phyloP scores from a whole-genome alignment of 176 grass and related monocot genomes.

The Eragrostis curvula region DNA sequence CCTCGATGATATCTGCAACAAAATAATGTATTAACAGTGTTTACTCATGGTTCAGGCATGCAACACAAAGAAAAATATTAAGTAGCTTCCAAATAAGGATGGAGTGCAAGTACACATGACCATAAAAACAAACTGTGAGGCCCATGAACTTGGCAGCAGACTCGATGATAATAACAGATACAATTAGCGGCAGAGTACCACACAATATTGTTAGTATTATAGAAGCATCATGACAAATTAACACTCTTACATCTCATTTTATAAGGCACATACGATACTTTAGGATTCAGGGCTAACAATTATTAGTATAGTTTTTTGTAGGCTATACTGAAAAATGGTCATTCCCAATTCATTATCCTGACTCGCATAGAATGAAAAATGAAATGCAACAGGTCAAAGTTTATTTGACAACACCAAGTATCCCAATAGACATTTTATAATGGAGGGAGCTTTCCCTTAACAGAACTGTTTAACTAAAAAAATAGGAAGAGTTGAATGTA shows the following conservation, averaged over 20 bases:
- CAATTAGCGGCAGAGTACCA: not conserved
- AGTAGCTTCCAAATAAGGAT: constrained; percentile 11
- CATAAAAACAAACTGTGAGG: not conserved
- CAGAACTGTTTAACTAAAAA: not conserved
- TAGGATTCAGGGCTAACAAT: not conserved
- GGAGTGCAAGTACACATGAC: not conserved
- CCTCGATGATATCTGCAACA: constrained; percentile 81
- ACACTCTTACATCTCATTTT: not conserved
- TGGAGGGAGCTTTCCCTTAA: not conserved
- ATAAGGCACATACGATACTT: not conserved
- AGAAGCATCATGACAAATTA: not conserved
- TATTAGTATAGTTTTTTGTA: not conserved
- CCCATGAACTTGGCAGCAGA: constrained; percentile 15
- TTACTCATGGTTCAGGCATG: not conserved
- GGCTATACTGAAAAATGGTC: not conserved
- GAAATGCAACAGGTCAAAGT: not conserved
- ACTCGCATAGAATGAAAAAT: not conserved
- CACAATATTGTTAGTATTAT: not conserved
- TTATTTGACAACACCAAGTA: not conserved
- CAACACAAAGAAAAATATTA: constrained; percentile 2
- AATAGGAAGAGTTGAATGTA: not conserved
- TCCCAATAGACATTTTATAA: not conserved
- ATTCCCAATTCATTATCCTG: not conserved
- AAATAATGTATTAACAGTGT: not conserved
- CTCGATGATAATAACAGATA: constrained; percentile 14